Evolutionary conservation across 2,329 filamentous ascomycete species (phyloP), one percentile per base, ranked within the genome.

Genomic region (Exophiala viscosa): DNA sequence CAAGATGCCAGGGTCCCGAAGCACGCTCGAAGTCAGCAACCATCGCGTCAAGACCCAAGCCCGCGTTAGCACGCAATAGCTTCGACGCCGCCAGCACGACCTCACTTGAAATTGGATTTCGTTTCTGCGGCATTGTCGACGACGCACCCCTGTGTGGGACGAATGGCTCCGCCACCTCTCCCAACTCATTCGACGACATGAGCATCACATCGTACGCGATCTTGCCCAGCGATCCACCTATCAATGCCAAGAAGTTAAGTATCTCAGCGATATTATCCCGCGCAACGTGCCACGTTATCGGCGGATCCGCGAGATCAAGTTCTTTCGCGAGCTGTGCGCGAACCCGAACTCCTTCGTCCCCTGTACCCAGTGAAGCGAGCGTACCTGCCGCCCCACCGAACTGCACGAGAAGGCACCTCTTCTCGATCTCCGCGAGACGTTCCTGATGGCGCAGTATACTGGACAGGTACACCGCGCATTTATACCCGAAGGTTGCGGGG

Each of bases 101-200:
- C 56, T 82, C 79, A 59, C 76, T 78, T 0, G 78, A 80, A 28
- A 83, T 81, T 1, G 79, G 79, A 43, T 83, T 82, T 3, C 79
- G 71, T 65, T 83, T 82, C 62, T 82, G 78, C 2, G 79, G 78
- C 79, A 82, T 82, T 0, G 79, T 81, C 0, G 74, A 79, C 0
- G 73, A 78, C 1, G 77, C 76, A 0, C 79, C 79, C 5, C 78
- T 70, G 56, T 80, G 76, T 2, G 76, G 74, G 1, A 80, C 76
- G 44, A 77, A 81, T 0, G 79, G 79, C 62, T 82, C 79, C 0
- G 77, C 73, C 2, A 81, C 76, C 62, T 81, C 76, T 2, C 70
- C 70, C 13, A 80, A 64, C 58, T 83, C 79, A 55, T 79, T 81
- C 2, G 78, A 81, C 1, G 73, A 80, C 77, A 81, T 80, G 60